Base-by-base conservation (phyloP, 345 rosid genomes). In the Bruguiera parviflora region DNA sequence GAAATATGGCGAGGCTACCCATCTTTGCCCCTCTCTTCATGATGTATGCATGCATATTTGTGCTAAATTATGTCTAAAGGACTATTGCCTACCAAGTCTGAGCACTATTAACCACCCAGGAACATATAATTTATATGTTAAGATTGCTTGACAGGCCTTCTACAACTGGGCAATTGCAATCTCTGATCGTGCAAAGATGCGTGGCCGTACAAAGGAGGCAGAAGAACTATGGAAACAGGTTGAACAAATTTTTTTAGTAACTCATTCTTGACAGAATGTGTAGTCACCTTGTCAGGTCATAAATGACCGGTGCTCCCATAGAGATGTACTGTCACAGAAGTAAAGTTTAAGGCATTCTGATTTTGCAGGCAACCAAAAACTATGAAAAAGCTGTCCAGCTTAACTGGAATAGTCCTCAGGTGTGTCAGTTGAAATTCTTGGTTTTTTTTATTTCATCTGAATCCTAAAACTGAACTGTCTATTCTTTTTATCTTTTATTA, bases 341-440 rank as follows among this genome's bases (percentile, higher is more conserved):
- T 28, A 55, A 70, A 53, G 9, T 70, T 10, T 62, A 56, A 31
- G 35, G 22, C 52, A 52, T 29, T 53, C 46, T 67, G 52, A 29
- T 81, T 77, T 71, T 74, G 64, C 90, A 93, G 99, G 98, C 99
- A 11, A 90, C 96, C 55, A 85, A 83, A 66, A 96, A 96, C 80
- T 92, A 96, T 84, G 98, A 88, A 80, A 90, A 86, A 71, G 99
- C 99, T 43, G 97, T 96, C 72, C 87, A 90, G 74, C 97, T 96
- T 61, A 90, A 92, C 74, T 92, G 99, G 99, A 96, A 92, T 72
- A 96, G 98, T 83, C 97, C 98, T 69, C 98, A 92, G 98, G 97
- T 89, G 75, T 77, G 49, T 68, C 51, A 21, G 24, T 28, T 21
- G 37, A 32, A 28, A 58, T 65, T 71, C 13, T 68, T 71, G 53